Evolutionary conservation across 169 alveolate species (phyloP).

Genomic region (Ichthyophthirius multifiliis): DNA sequence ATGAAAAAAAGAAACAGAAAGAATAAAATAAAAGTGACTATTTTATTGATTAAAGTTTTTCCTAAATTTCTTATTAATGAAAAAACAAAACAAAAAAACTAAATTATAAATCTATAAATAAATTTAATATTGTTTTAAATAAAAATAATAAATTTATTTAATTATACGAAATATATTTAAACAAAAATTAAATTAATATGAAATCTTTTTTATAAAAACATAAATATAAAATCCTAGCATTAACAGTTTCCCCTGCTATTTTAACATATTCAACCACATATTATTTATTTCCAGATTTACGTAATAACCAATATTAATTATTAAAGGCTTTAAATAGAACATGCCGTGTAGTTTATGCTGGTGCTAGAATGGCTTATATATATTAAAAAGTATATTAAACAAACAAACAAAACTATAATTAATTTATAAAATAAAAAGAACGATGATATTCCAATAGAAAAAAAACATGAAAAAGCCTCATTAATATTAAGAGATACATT

Average conservation of each 20-base stretch:
- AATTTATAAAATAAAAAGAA: not conserved
- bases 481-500: conserved; percentile 33
- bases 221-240: not conserved
- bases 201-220: too few species aligned
- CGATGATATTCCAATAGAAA: conserved; percentile 3
- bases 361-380: conserved; percentile 32
- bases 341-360: conserved; percentile 32
- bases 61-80: too few species aligned
- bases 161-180: too few species aligned
- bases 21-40: too few species aligned
- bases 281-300: conserved; percentile 25
- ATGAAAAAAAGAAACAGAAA: not conserved
- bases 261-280: not conserved
- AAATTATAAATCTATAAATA: too few species aligned
- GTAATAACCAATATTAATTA: conserved; percentile 19
- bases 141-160: too few species aligned
- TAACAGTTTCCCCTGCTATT: not conserved
- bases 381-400: not conserved
- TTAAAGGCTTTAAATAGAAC: conserved; percentile 22
- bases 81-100: too few species aligned
- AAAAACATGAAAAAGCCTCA: conserved; percentile 19
- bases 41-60: too few species aligned
- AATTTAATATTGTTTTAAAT: too few species aligned
- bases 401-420: not conserved
- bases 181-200: too few species aligned